Evolutionary conservation across 495 filamentous ascomycete species (phyloP), one percentile per base, ranked within the genome.

Genomic region (Lasiosphaeria hispida): DNA sequence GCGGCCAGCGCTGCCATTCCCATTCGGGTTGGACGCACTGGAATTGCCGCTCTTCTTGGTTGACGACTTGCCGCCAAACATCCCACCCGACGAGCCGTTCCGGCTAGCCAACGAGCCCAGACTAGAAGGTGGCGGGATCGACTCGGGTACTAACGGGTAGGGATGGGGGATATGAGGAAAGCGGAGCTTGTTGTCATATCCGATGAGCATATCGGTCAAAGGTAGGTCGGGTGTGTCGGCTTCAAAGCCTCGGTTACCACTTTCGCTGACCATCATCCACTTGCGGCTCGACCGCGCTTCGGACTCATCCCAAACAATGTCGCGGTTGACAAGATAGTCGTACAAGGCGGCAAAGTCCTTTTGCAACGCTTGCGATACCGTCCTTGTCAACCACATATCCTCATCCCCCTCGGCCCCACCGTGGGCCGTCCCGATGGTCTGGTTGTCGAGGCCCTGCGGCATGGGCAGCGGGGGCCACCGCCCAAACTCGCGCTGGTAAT

Each of bases 241-340:
- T 3, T 80, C 71, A 72, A 87, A 88, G 13, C 72, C 73, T 11
- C 74, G 72, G 43, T 73, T 71, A 4, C 78, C 75, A 35, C 66
- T 74, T 47, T 78, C 75, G 48, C 79, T 78, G 39, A 82, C 78
- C 68, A 88, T 85, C 64, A 81, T 77, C 80, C 84, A 83, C 63
- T 85, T 86, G 48, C 83, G 77, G 49, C 74, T 73, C 15, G 69
- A 76, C 10, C 81, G 72, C 37, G 79, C 79, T 60, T 85, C 80
- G 1, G 73, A 75, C 48, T 78, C 80, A 57, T 86, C 83, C 82
- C 87, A 90, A 0, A 80, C 66, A 10, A 88, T 77, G 49, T 89
- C 83, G 3, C 85, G 77, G 69, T 89, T 85, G 36, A 90, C 86
- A 4, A 90, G 75, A 60, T 87, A 90, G 65, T 89, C 85, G 56